Base-by-base conservation (phyloP, 345 rosid genomes). In the Melaleuca quinquenervia region DNA sequence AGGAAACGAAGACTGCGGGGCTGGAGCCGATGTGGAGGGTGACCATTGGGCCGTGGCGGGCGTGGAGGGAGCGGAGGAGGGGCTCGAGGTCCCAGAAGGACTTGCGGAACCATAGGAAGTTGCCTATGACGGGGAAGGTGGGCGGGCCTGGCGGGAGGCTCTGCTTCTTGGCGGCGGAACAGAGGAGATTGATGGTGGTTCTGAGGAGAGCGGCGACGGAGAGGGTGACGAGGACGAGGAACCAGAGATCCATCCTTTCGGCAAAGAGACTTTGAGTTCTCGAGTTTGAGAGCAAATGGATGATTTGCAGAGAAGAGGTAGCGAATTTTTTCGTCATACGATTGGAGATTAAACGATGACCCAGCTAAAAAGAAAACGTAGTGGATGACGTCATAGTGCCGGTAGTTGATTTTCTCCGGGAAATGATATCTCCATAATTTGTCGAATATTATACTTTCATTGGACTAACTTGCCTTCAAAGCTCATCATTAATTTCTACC, bases 181-280 rank as follows among this genome's bases (percentile, higher is more conserved):
- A 84, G 76, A 32, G n/a, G 48, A 84, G 53, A 41, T 62, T 24
- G 85, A 84, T 32, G 76, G 62, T 84, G 85, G n/a, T 12, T 48
- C 50, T 84, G 21, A 84, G 64, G n/a, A 84, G 85, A 75, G 85
- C 85, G 50, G 76, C 85, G 75, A 84, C 48, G 85, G 50, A 84
- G 51, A 84, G 9, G 85, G 85, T 8, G 85, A 55, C 12, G 45
- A 70, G 1, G 22, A 22, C 3, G 24, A 82, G 18, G 58, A 82
- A 51, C 84, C 58, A 82, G 44, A 27, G 6, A 5, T 82, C 84
- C 84, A 82, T 82, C 24, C 51, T 32, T 8, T 2, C 41, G 75
- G 41, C 75, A 18, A 18, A 29, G 36, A 3, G 78, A 32, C 78
- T 32, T 5, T 1, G 22, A 70, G 48, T 16, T 29, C 22, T 21